These are phyloP conservation scores for Phytophthora europaea DNA, from an alignment of 352 stramenopile species.

Conservation along the genomic window DNA sequence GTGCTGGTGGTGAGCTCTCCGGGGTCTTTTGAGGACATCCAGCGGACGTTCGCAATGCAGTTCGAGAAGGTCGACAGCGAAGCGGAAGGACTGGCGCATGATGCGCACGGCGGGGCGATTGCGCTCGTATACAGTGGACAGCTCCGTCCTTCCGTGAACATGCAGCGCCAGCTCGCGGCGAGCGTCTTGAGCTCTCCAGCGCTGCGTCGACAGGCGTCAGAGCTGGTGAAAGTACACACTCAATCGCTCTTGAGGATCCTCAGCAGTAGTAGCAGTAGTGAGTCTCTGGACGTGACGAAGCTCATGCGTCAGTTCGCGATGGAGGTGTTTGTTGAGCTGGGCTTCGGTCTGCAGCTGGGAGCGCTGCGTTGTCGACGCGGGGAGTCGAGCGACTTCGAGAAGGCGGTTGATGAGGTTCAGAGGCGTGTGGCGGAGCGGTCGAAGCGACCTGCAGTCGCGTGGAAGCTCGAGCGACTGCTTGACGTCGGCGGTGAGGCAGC, in stretches of 20 bases:
- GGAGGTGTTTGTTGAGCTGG: constrained; percentile 46
- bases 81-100: constrained; percentile 8
- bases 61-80: constrained; percentile 52
- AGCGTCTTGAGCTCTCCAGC: constrained; percentile 76
- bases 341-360: constrained; percentile 40
- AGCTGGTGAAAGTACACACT: constrained; percentile 40
- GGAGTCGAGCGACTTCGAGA: constrained; percentile 23
- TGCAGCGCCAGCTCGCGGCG: constrained; percentile 50
- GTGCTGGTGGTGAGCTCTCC: constrained; percentile 44
- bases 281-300: constrained; percentile 41
- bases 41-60: constrained; percentile 47
- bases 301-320: constrained; percentile 35
- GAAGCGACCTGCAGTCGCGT: constrained; percentile 27
- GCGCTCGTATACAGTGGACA: constrained; percentile 25
- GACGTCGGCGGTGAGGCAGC: constrained; percentile 41
- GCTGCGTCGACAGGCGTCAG: constrained; percentile 46
- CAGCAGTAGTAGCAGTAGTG: neutral
- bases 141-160: constrained; percentile 23
- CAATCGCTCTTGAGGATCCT: constrained; percentile 36
- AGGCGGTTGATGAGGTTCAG: constrained; percentile 37
- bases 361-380: constrained; percentile 7
- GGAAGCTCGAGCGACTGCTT: constrained; percentile 47
- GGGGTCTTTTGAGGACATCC: constrained; percentile 41
- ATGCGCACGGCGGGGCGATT: constrained; percentile 31
- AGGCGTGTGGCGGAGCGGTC: constrained; percentile 19